Base-by-base conservation (phyloP, 192 early-diverging fungal genomes). In the Geranomyces michiganensis region DNA sequence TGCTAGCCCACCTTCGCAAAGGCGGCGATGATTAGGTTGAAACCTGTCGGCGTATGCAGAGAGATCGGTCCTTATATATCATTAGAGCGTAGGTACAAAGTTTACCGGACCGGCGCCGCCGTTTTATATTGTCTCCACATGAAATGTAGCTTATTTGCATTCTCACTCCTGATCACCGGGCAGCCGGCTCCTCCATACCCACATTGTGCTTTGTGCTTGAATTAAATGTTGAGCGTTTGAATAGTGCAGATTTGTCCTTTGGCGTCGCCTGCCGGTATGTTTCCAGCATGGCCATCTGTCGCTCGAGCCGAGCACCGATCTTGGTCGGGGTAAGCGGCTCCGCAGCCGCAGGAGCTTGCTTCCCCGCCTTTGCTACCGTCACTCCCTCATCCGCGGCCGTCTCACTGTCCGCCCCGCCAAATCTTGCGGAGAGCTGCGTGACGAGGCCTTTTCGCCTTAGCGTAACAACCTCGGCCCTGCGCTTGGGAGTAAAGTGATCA, bases 1-100 rank as follows among this genome's bases (percentile, higher is more conserved):
- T 81, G 1, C 56, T 81, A 45, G 77, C 76, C 10, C 48, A 48
- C 1, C 76, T 81, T 46, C 49, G 65, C 6, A 46, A 27, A 29
- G 58, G 58, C 17, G 58, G 58, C 29, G 58, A 60, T 8, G 58
- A 60, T 60, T 53, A 26, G 24, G 15, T 9, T 53, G 36, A 41
- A 3, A 41, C 36, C 3, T 41, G 3, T 3, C 36, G 36, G 36
- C 36, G 36, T 41, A 41, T 41, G 36, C 3, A 10, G 36, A 41
- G 10, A 3, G 36, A 10, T 41, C 10, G n/a, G 10, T 41, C 36
- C 3, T 41, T 3, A 10, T 41, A 41, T 41, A 41, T 41, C 36
- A 41, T 41, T 41, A 41, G 36, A 41, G 36, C 36, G 10, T 41
- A 41, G 36, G 36, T n/a, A n/a, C n/a, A n/a, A n/a, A n/a, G n/a